Evolutionary conservation across 2,329 filamentous ascomycete genomes (phyloP), one percentile per base, ranked within the genome.

Genomic region (Diaporthe humulicola): DNA sequence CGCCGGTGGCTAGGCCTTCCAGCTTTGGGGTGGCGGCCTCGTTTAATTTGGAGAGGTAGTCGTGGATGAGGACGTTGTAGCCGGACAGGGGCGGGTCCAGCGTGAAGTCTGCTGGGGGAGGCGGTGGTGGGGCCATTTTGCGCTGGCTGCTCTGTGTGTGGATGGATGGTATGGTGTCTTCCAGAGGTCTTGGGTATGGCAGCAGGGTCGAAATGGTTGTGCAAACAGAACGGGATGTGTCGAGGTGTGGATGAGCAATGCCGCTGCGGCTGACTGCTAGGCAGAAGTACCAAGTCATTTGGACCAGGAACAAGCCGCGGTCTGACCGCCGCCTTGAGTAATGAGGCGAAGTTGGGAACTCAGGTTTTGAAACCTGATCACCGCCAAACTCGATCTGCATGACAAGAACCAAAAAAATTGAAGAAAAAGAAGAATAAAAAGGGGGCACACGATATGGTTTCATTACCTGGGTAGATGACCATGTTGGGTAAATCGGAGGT

Each of bases 1-100:
- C 78, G 30, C 80, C 79, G 5, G 80, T 80, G 36, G 78, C 80
- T 8, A 80, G 66, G 40, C 71, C 78, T 4, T 78, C 66, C 54
- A 79, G 76, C 17, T 56, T 52, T 4, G 12, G 33, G 9, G 40
- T 8, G 15, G 56, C 45, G 14, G 19, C 45, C 38, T 76, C 58
- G 19, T 77, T 69, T 33, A 79, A 76, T 4, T 57, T 30, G 8
- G 58, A 42, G 38, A 81, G 75, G 77, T 79, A 80, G n/a, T 71
- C n/a, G 10, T 73, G 40, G 30, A 75, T 60, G 28, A 78, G 19
- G n/a, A 80, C 69, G 74, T 78, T 73, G 73, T 78, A 79, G 10
- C 45, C 38, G 1, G 58, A 48, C 30, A 82, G 71, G 1, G 79
- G 76, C 10, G 77, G 73, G 48, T 78, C 66, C 40, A 74, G 72